phyloP scores from a whole-genome alignment of 2,329 filamentous ascomycete species.

The Colletotrichum sp. region DNA sequence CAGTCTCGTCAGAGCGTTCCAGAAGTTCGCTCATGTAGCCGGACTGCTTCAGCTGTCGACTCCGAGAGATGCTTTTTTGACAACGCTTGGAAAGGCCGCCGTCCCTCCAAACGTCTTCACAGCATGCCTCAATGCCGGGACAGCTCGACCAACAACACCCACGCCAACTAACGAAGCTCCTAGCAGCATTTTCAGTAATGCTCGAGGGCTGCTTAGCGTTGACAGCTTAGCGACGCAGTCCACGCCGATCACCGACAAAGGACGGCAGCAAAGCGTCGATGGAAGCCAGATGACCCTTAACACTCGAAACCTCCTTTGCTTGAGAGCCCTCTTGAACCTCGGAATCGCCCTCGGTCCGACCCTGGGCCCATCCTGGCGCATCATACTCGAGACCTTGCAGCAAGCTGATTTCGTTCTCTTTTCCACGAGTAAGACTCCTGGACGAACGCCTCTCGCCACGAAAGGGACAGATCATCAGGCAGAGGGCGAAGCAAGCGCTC shows the following conservation, averaged over 20 bases:
- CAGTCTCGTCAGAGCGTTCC: slow-evolving; percentile 87
- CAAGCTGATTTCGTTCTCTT: slow-evolving; percentile 90
- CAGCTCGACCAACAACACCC: slow-evolving; percentile 45
- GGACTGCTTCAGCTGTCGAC: slow-evolving; percentile 84
- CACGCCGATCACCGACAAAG: slow-evolving; percentile 61
- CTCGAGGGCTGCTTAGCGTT: slow-evolving; percentile 74
- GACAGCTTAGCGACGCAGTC: slow-evolving; percentile 70
- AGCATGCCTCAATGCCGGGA: slow-evolving; percentile 59
- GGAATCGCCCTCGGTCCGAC: slow-evolving; percentile 94
- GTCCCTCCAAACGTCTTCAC: slow-evolving; percentile 81
- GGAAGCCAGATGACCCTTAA: slow-evolving; percentile 65
- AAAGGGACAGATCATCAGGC: slow-evolving; percentile 51
- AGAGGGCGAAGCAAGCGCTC: slow-evolving; percentile 54
- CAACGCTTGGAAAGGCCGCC: slow-evolving; percentile 90
- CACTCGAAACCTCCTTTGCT: slow-evolving; percentile 86
- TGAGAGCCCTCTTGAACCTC: slow-evolving; percentile 90
- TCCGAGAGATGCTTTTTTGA: slow-evolving; percentile 91
- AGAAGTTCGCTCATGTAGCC: slow-evolving; percentile 93
- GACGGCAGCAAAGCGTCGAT: slow-evolving; percentile 65
- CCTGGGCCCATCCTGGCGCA: slow-evolving; percentile 83
- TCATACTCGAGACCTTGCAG: slow-evolving; percentile 89
- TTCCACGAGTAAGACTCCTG: slow-evolving; percentile 60
- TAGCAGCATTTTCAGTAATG: slow-evolving; percentile 70
- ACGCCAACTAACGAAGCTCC: slow-evolving; percentile 35
- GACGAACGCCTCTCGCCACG: slow-evolving; percentile 53